Evolutionary conservation across 257 asterid genomes (phyloP), one percentile per base, ranked within the genome.

Genomic region (Echites panduratus): DNA sequence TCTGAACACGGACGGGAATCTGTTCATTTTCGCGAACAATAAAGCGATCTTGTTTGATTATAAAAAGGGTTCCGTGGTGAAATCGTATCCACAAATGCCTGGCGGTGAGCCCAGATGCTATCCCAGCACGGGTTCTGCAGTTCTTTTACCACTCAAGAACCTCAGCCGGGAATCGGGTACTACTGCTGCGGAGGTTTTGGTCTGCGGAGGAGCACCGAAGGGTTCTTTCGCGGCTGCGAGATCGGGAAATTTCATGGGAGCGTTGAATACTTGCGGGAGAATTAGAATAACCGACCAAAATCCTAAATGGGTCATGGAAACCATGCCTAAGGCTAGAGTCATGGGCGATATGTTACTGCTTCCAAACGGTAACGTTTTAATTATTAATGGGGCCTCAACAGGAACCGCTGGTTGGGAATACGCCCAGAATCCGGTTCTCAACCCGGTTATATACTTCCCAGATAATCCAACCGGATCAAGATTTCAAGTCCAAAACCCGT

Each of bases 311-410:
- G 63, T 14, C 14, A 80, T 82, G 87, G 90, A 86, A 68, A 80
- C 77, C 41, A 86, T 86, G 90, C 90, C 90, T 3, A 1, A 48
- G 9, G 72, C 80, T 62, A 71, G 88, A 19, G 79, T 77, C 74
- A 84, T 86, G 88, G 84, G 90, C 19, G 88, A 86, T 68, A 86
- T 86, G 88, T 41, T 84, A 12, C 29, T 84, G 20, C 44, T 86
- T 17, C 88, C 90, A 0, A 78, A 84, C 27, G 88, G 84, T 3
- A 48, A 80, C 10, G 74, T 86, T 4, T 26, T 86, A 64, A 80
- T 86, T 10, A 72, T 86, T 1, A 84, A 82, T 14, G 87, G 90
- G 16, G 90, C 85, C 0, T 53, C 81, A 0, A 12, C 45, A 0
- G 90, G 90, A 16, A 57, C 83, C 0, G 83, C 86, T 0, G 88